Percentiles rank a stretch among this genome's conserved stretches.
These are phyloP conservation scores for Heterobasidion occidentale DNA, from an alignment of 1,284 basidiomycete species.

Conservation along the genomic window DNA sequence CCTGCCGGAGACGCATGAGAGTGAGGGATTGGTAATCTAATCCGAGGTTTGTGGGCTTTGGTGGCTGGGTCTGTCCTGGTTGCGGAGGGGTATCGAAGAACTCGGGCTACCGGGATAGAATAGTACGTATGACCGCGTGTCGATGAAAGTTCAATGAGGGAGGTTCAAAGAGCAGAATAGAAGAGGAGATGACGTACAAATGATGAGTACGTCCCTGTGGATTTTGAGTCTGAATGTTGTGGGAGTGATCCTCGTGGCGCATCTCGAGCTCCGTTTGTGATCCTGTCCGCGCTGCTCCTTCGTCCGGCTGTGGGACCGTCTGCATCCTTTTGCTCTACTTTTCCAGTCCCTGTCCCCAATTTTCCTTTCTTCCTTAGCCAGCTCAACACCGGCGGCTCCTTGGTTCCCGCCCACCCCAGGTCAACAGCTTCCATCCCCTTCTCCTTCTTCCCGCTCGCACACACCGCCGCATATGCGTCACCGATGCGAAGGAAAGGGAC, in stretches of 20 bases:
- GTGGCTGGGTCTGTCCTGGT: constrained; percentile 3
- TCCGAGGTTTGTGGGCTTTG: constrained; percentile 20
- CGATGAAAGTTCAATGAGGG: constrained; percentile 6
- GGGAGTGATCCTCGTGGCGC: constrained; percentile 19
- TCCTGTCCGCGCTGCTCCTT: neutral
- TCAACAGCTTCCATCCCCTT: constrained; percentile 33
- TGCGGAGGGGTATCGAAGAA: constrained; percentile 2
- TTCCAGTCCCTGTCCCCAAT: constrained; percentile 25
- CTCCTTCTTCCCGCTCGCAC: constrained; percentile 45
- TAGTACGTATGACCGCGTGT: neutral
- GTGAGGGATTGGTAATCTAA: constrained; percentile 78
- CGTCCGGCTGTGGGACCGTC: neutral
- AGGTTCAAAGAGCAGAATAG: constrained; percentile 1
- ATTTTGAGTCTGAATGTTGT: constrained; percentile 13
- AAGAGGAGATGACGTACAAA: constrained; percentile 35
- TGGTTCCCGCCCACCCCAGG: constrained; percentile 46
- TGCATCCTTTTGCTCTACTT: neutral
- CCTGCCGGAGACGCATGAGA: constrained; percentile 73
- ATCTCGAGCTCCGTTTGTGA: constrained; percentile 11
- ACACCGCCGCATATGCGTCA: constrained; percentile 65
- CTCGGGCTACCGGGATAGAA: constrained; percentile 19
- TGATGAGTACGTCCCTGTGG: constrained; percentile 31
- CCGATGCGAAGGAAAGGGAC: constrained; percentile 69
- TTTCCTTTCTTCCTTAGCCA: constrained; percentile 72
- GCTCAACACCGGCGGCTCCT: constrained; percentile 65